phyloP scores from a whole-genome alignment of 1,284 basidiomycete genomes.

The Vanrija sp. region DNA sequence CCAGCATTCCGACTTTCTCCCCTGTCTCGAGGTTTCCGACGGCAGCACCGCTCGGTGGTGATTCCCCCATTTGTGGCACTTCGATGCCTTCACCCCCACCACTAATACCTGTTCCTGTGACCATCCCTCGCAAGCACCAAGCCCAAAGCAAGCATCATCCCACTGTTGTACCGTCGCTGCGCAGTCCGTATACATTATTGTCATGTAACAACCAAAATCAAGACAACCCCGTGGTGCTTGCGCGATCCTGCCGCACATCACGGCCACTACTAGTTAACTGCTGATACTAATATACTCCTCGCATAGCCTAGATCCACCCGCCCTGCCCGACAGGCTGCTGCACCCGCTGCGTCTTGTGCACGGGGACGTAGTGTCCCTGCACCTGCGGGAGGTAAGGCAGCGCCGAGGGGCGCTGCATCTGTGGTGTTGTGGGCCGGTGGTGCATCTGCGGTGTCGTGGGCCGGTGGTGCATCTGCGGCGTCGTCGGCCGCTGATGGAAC shows the following conservation, averaged over 20 bases:
- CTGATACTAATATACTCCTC: neutral
- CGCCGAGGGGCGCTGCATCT: neutral
- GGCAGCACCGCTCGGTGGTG: no score
- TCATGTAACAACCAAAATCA: neutral
- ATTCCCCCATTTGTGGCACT: no score
- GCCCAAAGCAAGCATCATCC: no score
- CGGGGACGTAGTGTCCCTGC: conserved; percentile 17
- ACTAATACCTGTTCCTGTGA: no score
- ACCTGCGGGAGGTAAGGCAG: neutral
- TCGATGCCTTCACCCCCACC: no score
- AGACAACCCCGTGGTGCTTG: no score
- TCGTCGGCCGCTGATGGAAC: no score
- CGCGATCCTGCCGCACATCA: no score
- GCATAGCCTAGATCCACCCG: conserved; percentile 5
- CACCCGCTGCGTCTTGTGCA: conserved; percentile 2
- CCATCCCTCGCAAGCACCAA: no score
- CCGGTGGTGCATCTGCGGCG: neutral
- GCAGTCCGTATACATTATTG: neutral
- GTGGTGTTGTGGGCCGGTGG: neutral
- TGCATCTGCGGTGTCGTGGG: neutral
- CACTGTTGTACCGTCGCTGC: neutral
- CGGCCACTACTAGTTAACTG: no score
- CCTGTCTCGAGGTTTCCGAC: no score
- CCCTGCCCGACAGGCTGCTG: conserved; percentile 9
- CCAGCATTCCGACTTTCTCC: no score